A percentile compares a stretch with the other conserved stretches of the same genome.
phyloP scores from a whole-genome alignment of 805 yeast genomes.

The Scheffersomyces lignosus region DNA sequence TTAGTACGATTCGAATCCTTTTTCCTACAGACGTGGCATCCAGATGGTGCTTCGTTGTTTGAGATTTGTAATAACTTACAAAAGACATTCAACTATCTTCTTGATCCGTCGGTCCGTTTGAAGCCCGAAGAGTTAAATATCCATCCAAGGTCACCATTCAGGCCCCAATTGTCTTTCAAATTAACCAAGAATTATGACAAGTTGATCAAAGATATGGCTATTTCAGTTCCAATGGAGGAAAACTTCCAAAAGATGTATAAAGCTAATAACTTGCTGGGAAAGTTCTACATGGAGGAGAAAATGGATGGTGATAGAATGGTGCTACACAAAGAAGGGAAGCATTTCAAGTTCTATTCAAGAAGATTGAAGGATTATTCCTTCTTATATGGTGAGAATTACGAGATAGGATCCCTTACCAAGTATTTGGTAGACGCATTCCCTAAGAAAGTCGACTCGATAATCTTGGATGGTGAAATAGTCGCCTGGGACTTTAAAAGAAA shows the following conservation, averaged over 20 bases:
- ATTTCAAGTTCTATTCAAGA: conserved; percentile 60
- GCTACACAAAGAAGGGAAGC: conserved; percentile 60
- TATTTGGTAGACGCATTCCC: conserved; percentile 45
- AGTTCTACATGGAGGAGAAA: conserved; percentile 81
- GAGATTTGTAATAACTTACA: conserved; percentile 66
- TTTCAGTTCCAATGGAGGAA: conserved; percentile 22
- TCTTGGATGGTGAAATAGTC: conserved; percentile 92
- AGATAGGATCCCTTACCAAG: conserved; percentile 55
- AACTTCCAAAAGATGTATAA: conserved; percentile 18
- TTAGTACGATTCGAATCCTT: conserved; percentile 61
- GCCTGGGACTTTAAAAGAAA: conserved; percentile 68
- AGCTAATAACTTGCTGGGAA: conserved; percentile 13
- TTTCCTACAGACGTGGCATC: conserved; percentile 69
- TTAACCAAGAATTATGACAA: conserved; percentile 49
- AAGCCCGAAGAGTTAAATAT: conserved; percentile 40
- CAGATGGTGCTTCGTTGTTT: conserved; percentile 66
- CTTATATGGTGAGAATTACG: conserved; percentile 58
- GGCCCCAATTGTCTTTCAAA: conserved; percentile 74
- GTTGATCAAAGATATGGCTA: conserved; percentile 47
- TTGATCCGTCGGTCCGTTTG: conserved; percentile 49
- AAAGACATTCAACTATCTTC: conserved; percentile 54
- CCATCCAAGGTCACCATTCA: conserved; percentile 55
- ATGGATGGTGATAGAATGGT: conserved; percentile 91
- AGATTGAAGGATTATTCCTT: conserved; percentile 71
- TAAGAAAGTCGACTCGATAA: conserved; percentile 35